These are phyloP conservation scores for Diplodia seriata DNA, from an alignment of 2,329 filamentous ascomycete species.

Conservation along the genomic window DNA sequence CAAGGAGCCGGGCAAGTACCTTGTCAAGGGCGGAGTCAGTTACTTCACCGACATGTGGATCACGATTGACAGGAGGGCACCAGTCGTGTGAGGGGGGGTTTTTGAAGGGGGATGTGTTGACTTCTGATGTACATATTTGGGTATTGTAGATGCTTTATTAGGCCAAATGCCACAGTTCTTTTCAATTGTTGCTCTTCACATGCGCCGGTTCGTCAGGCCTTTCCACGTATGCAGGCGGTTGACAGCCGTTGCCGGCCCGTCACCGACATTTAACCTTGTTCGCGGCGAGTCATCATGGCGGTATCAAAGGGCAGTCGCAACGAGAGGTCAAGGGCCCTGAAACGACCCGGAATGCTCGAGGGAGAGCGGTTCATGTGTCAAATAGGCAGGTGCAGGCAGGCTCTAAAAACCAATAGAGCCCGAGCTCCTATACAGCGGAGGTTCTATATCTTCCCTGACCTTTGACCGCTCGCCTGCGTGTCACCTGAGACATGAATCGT, in stretches of 20 bases:
- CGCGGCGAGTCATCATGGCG: slow-evolving; percentile 5
- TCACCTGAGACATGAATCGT: slow-evolving; percentile 13
- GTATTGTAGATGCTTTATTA: slow-evolving; percentile 22
- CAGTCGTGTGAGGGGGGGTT: slow-evolving; percentile 25
- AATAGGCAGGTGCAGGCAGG: slow-evolving; percentile 16
- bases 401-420: slow-evolving; percentile 21
- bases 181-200: not conserved
- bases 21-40: slow-evolving; percentile 53
- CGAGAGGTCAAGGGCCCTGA: not conserved
- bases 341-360: not conserved
- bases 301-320: not conserved
- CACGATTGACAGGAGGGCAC: slow-evolving; percentile 39
- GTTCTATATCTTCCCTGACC: not conserved
- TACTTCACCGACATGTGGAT: slow-evolving; percentile 54
- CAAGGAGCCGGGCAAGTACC: slow-evolving; percentile 45
- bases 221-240: not conserved
- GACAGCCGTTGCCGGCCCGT: not conserved
- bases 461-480: not conserved
- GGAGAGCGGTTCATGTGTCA: not conserved
- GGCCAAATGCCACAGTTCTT: slow-evolving; percentile 16
- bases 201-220: not conserved
- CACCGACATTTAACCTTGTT: slow-evolving; percentile 15
- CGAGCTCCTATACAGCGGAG: slow-evolving; percentile 14
- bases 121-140: slow-evolving; percentile 7
- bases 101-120: not conserved